Evolutionary conservation across 768 basidiomycete species (phyloP), one percentile per base, ranked within the genome.

Genomic region (Pisolithus orientalis): DNA sequence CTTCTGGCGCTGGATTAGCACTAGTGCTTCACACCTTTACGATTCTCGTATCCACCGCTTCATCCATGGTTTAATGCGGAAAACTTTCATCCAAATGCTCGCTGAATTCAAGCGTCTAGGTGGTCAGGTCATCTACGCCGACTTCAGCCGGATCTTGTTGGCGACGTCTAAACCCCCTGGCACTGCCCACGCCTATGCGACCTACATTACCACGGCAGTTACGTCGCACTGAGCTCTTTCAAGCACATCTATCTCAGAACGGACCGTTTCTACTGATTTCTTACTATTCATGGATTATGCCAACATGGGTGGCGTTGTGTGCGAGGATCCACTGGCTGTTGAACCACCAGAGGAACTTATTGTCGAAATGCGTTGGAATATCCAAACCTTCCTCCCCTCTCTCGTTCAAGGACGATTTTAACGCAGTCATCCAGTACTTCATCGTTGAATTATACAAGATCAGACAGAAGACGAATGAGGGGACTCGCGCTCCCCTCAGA

Each of bases 1-100:
- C 69, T 97, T 98, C 72, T 97, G 94, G 93, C 78, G 96, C 40
- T 99, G 96, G 96, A 80, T 96, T 57, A 88, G 85, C 65, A 92
- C 92, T 2, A 83, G 80, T 42, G 77, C 84, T 5, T 89, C 94
- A 16, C 79, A 85, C 53, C 82, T 98, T 74, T 94, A 92, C 65
- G 96, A 99, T 63, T 85, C 93, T 1, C 86, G 90, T 53, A 77
- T 99, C 6, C 93, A 97, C 63, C 84, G 88, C 0, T 99, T 99
- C 68, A 74, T 98, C 8, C 87, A 94, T 59, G 90, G 93, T 13
- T 79, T 98, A 44, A 99, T 99, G 96, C 84, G 90, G 54, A 98
- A 99, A 74, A 94, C 90, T 0, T 97, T 97, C 72, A 89, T 96
- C 52, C 96, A 98, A 69, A 77, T 99, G 57, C 78, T 98, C 21